Evolutionary conservation across 2,329 filamentous ascomycete genomes (phyloP).

Genomic region (Podosphaera fusca): DNA sequence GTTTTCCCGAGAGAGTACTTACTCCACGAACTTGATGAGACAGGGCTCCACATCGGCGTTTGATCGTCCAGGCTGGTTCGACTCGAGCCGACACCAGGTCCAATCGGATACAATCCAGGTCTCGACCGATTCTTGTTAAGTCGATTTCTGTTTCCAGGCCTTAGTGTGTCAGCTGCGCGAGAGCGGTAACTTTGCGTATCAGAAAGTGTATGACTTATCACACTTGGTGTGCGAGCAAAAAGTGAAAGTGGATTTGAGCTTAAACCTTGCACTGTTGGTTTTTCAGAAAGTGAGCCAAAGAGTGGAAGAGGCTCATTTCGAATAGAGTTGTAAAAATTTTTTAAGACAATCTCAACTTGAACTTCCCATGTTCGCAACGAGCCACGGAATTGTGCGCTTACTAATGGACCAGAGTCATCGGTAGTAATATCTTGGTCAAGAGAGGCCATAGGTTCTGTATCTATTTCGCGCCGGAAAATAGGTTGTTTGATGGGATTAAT

Average conservation of each 20-base stretch:
- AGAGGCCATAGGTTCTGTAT: constrained; percentile 13
- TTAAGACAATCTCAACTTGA: constrained; percentile 75
- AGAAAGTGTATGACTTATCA: constrained; percentile 79
- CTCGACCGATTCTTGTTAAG: constrained; percentile 68
- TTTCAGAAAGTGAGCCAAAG: constrained; percentile 40
- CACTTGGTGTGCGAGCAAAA: constrained; percentile 57
- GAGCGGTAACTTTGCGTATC: constrained; percentile 55
- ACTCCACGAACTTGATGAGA: constrained; percentile 65
- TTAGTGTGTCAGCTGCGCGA: constrained; percentile 31
- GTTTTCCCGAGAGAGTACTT: constrained; percentile 81
- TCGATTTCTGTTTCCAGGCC: constrained; percentile 35
- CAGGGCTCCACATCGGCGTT: constrained; percentile 74
- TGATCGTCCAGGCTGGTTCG: constrained; percentile 85
- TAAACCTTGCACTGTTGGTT: constrained; percentile 18
- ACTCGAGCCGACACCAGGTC: constrained; percentile 68
- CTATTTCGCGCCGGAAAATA: constrained; percentile 9
- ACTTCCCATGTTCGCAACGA: constrained; percentile 61
- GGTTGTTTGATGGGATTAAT: constrained; percentile 15
- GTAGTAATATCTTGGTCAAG: constrained; percentile 16
- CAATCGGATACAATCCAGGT: constrained; percentile 42
- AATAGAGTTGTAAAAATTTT: constrained; percentile 79
- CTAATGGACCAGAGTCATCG: constrained; percentile 49
- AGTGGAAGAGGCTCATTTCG: constrained; percentile 68
- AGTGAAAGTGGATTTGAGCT: constrained; percentile 46
- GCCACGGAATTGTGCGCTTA: constrained; percentile 55